These are phyloP conservation scores for Aureobasidium sp. DNA, from an alignment of 2,329 filamentous ascomycete genomes.

Conservation along the genomic window DNA sequence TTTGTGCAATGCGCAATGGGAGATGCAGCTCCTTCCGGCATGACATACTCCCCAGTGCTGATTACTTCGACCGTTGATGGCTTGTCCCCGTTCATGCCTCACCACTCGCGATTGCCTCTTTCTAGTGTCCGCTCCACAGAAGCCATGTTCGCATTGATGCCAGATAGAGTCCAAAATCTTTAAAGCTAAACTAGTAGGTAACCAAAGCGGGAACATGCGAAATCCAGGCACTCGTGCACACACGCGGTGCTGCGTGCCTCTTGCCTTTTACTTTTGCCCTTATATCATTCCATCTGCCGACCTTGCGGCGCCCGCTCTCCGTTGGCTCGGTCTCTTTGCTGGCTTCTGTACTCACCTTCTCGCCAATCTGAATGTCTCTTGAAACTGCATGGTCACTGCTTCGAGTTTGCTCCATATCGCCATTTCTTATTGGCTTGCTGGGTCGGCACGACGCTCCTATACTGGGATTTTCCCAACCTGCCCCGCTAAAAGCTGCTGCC, in stretches of 20 bases:
- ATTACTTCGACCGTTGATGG: conserved; percentile 7
- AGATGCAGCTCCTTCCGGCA: conserved; percentile 1
- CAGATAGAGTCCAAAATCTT: conserved; percentile 10
- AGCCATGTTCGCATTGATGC: neutral
- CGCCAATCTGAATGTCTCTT: conserved; percentile 9
- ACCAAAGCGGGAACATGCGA: conserved; percentile 7
- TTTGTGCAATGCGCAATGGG: neutral
- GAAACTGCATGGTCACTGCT: conserved; percentile 15
- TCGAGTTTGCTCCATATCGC: conserved; percentile 5
- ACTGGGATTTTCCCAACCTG: conserved; percentile 15
- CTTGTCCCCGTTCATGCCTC: neutral
- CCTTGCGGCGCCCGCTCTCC: neutral
- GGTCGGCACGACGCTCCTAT: conserved; percentile 22
- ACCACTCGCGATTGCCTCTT: conserved; percentile 3
- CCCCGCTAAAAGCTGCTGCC: conserved; percentile 16
- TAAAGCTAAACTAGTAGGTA: conserved; percentile 11
- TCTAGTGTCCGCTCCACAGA: conserved; percentile 6
- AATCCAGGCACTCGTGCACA: neutral
- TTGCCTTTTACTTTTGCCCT: conserved; percentile 7
- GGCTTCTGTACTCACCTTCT: neutral
- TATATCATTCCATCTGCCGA: conserved; percentile 8
- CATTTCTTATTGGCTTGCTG: conserved; percentile 17
- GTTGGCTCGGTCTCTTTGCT: neutral
- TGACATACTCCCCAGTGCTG: neutral
- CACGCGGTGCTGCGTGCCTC: neutral